Evolutionary conservation across 257 asterid species (phyloP).

Genomic region (Fraxinus americana): DNA sequence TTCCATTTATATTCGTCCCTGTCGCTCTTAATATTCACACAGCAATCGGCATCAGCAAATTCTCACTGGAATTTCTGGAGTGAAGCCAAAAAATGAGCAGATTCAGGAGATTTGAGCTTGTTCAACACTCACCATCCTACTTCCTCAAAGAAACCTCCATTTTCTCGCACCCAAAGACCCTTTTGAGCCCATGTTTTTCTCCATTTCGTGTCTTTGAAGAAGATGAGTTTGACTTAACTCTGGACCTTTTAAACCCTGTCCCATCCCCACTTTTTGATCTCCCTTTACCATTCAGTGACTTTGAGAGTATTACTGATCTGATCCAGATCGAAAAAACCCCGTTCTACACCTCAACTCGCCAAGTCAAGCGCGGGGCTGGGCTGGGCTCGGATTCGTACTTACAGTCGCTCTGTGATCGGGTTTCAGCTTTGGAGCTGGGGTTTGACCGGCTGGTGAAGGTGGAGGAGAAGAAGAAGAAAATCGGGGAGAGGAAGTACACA

Average conservation of each 20-base stretch:
- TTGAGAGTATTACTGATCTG: slow-evolving; percentile 71
- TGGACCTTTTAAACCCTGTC: slow-evolving; percentile 44
- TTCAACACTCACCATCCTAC: slow-evolving; percentile 52
- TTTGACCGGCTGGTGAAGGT: slow-evolving; percentile 41
- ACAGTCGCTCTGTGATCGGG: slow-evolving; percentile 63
- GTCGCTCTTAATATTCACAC: not conserved
- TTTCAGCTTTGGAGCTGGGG: slow-evolving; percentile 66
- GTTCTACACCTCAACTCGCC: slow-evolving; percentile 48
- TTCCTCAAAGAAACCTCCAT: slow-evolving; percentile 40
- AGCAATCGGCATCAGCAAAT: not conserved
- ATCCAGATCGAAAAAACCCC: slow-evolving; percentile 70
- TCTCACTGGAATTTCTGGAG: not conserved
- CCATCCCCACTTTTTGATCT: slow-evolving; percentile 22
- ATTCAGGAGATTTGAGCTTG: slow-evolving; percentile 58
- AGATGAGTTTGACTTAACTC: slow-evolving; percentile 47
- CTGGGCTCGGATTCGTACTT: slow-evolving; percentile 39
- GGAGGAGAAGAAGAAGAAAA: slow-evolving; percentile 39
- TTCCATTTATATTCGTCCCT: not conserved
- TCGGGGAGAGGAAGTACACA: slow-evolving; percentile 74
- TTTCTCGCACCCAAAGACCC: slow-evolving; percentile 39
- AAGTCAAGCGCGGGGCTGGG: slow-evolving; percentile 46
- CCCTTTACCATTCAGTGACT: slow-evolving; percentile 34
- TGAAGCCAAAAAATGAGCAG: slow-evolving; percentile 50
- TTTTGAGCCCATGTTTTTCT: slow-evolving; percentile 34
- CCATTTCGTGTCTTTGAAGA: slow-evolving; percentile 33